Base-by-base conservation (phyloP, 139 green algal species). In the Chlamydomonas sp. region DNA sequence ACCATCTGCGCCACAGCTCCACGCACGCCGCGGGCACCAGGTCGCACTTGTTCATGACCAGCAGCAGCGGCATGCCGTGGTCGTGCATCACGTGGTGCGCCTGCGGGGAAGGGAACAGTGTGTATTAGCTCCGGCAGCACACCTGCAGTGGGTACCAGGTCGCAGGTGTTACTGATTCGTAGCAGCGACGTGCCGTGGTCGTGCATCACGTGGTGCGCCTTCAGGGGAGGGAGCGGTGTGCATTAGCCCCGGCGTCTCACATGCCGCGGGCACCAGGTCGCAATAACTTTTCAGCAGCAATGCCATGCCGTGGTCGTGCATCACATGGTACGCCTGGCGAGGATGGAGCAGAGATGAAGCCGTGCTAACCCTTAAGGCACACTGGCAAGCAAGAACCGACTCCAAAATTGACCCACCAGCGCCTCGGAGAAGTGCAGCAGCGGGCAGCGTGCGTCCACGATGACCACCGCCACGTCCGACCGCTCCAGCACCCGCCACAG, bases 31-130 rank as follows among this genome's bases (percentile, higher is more conserved):
- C 59, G 5, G 90, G 91, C 16, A 96, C 86, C 61, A 96, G 89
- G 88, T 96, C 93, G 76, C 77, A 89, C 87, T 97, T 97, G 91
- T 96, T 97, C 58, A 97, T 83, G 63, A 95, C 87, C 67, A 96
- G 83, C 49, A 97, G 60, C 18, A 93, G 78, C 1, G 90, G 77
- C 15, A 89, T 86, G 58, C 72, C 18, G 68, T 91, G 92, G 1
- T 94, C 83, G 4, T 68, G 6, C 83, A 88, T 58, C 62, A 88
- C 83, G 83, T 88, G 83, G 3, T 68, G 62, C 0, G 74, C 83
- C 82, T 86, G 82, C 0, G 67, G 10, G 14, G 12, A 76, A 76
- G 69, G 69, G 6, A 14, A 60, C 77, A 60, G 57, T 7, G 60
- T 61, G 15, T 8, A 7, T n/a, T n/a, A n/a, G 8, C 93, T 92